Percentiles rank a stretch among this genome's conserved stretches.
Evolutionary conservation across 164 flowering plant species (phyloP).

Genomic region (Piper longum): DNA sequence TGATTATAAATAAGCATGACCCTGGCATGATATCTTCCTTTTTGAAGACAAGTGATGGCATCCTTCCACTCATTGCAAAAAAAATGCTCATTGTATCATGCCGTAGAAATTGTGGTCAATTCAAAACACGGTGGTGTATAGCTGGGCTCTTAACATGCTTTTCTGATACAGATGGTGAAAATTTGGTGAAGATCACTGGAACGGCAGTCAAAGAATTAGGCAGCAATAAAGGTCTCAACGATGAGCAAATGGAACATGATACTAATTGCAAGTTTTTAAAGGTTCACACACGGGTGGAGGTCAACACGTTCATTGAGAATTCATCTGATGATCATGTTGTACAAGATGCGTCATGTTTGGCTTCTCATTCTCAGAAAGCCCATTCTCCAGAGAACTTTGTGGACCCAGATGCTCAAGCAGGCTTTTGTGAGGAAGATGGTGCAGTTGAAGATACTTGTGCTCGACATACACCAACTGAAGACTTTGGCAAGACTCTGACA

Average conservation of each 20-base stretch:
- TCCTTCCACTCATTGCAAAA: not conserved
- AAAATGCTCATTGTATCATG: not conserved
- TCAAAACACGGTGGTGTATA: not conserved
- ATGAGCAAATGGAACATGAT: no score
- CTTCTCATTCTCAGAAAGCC: not conserved
- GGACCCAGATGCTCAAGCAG: not conserved
- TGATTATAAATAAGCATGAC: no score
- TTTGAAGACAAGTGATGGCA: no score
- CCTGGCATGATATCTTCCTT: no score
- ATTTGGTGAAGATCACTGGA: not conserved
- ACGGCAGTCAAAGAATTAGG: no score
- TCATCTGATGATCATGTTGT: not conserved
- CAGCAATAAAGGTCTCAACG: no score
- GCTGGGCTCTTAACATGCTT: not conserved
- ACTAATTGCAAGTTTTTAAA: no score
- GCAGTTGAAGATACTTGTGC: no score
- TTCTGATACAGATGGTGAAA: slow-evolving; percentile 2
- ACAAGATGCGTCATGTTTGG: not conserved
- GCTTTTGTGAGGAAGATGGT: not conserved
- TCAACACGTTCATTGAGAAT: not conserved
- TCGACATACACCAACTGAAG: no score
- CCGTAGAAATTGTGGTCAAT: not conserved
- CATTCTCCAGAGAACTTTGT: not conserved
- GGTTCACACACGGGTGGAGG: not conserved
- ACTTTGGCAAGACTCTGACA: no score